Percentiles rank a stretch among this genome's conserved stretches.
phyloP scores from a whole-genome alignment of 805 yeast genomes.

The Candida pseudoglaebosa region DNA sequence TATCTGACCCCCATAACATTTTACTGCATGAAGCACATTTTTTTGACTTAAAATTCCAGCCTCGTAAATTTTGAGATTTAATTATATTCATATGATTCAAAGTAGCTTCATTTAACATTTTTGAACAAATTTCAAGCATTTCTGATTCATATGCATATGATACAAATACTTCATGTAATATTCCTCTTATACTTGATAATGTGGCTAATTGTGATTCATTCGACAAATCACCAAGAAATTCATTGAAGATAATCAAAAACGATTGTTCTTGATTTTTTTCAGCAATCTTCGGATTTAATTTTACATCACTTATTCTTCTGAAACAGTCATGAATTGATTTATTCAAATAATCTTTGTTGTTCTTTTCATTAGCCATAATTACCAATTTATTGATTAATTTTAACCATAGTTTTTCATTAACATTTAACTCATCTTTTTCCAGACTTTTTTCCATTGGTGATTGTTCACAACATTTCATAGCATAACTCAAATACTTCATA shows the following conservation, averaged over 20 bases:
- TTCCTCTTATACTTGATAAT: constrained; percentile 54
- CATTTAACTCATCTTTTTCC: constrained; percentile 10
- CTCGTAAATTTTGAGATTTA: constrained; percentile 42
- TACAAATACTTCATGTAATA: constrained; percentile 58
- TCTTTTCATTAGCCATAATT: constrained; percentile 12
- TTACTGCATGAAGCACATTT: constrained; percentile 79
- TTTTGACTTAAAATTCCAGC: constrained; percentile 51
- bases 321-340: constrained; percentile 30
- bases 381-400: constrained; percentile 23
- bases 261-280: constrained; percentile 23
- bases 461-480: constrained; percentile 26
- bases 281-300: constrained; percentile 16
- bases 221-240: constrained; percentile 39
- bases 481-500: constrained; percentile 31
- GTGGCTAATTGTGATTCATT: constrained; percentile 48
- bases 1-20: constrained; percentile 63
- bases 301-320: constrained; percentile 26
- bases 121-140: constrained; percentile 47
- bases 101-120: constrained; percentile 55
- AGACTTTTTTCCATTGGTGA: constrained; percentile 10
- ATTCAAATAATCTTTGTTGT: constrained; percentile 15
- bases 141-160: constrained; percentile 64
- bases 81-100: constrained; percentile 43
- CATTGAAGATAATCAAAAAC: constrained; percentile 52
- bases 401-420: constrained; percentile 28